These are phyloP conservation scores for Fusarium bactridioides DNA, from an alignment of 2,329 filamentous ascomycete species.

Conservation along the genomic window DNA sequence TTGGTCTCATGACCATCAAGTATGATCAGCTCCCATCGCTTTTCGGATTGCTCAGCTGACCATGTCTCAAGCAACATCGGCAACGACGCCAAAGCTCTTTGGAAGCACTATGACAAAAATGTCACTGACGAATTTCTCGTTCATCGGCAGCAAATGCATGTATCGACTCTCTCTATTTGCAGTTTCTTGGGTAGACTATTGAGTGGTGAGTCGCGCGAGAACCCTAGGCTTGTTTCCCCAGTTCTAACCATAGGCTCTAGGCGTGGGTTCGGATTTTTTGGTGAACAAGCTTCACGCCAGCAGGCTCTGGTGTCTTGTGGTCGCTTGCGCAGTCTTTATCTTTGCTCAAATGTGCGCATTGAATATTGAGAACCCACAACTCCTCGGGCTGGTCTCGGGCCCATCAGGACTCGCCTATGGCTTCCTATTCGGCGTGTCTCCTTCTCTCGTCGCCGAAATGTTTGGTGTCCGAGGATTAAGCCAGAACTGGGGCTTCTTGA, in stretches of 20 bases:
- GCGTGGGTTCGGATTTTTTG: constrained; percentile 89
- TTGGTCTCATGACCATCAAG: constrained; percentile 99
- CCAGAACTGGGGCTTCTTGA: constrained; percentile 98
- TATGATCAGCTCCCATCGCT: constrained; percentile 54
- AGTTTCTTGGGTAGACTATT: constrained; percentile 84
- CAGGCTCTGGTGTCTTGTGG: constrained; percentile 88
- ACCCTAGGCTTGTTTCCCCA: not conserved
- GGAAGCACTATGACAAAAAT: constrained; percentile 82
- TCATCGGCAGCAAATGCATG: constrained; percentile 86
- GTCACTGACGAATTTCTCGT: constrained; percentile 79
- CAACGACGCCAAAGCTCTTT: constrained; percentile 86
- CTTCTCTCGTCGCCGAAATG: constrained; percentile 85
- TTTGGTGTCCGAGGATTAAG: constrained; percentile 90
- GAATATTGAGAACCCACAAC: constrained; percentile 77
- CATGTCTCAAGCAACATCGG: constrained; percentile 80
- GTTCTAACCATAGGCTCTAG: constrained; percentile 49
- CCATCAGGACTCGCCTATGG: constrained; percentile 91
- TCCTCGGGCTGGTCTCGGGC: constrained; percentile 79
- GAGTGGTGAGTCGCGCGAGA: constrained; percentile 63
- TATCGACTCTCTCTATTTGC: constrained; percentile 89
- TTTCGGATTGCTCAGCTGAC: constrained; percentile 14
- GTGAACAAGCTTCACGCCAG: constrained; percentile 82
- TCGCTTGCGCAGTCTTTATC: constrained; percentile 80
- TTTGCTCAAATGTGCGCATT: constrained; percentile 80
- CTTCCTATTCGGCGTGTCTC: constrained; percentile 92